A percentile compares a stretch with the other conserved stretches of the same genome.
Conservation (phyloP, 2,329 filamentous ascomycete genomes). For the Metarhizium robertsii region DNA sequence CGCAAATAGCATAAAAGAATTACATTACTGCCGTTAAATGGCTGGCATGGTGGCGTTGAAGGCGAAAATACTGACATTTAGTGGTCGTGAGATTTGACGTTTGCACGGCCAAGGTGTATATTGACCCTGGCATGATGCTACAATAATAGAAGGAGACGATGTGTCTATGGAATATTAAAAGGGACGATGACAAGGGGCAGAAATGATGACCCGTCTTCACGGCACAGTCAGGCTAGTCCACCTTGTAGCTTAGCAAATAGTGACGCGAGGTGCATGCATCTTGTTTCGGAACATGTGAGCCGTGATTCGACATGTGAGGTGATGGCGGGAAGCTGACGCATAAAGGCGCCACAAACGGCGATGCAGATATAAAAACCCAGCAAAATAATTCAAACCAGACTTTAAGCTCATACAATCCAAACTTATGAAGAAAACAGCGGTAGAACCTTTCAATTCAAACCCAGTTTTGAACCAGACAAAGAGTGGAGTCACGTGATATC, state of each 20-base stretch:
- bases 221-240: not conserved
- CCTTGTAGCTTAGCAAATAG: not conserved
- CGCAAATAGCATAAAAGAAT: not conserved
- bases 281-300: not conserved
- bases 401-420: not conserved
- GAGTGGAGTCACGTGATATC: not conserved
- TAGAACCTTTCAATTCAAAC: not conserved
- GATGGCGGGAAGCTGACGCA: not conserved
- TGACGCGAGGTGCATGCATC: not conserved
- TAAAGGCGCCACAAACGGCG: not conserved
- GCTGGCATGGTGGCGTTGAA: constrained; percentile 4
- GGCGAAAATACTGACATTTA: not conserved
- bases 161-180: not conserved
- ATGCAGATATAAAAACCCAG: not conserved
- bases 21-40: constrained; percentile 5
- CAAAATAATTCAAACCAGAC: not conserved
- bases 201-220: not conserved
- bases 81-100: not conserved
- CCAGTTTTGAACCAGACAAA: not conserved
- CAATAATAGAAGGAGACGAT: not conserved
- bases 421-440: not conserved
- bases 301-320: not conserved
- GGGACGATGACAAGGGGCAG: not conserved
- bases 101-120: not conserved
- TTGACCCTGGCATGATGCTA: not conserved